phyloP scores from a whole-genome alignment of 371 early-diverging fungal genomes.

The Mucor sp. region DNA sequence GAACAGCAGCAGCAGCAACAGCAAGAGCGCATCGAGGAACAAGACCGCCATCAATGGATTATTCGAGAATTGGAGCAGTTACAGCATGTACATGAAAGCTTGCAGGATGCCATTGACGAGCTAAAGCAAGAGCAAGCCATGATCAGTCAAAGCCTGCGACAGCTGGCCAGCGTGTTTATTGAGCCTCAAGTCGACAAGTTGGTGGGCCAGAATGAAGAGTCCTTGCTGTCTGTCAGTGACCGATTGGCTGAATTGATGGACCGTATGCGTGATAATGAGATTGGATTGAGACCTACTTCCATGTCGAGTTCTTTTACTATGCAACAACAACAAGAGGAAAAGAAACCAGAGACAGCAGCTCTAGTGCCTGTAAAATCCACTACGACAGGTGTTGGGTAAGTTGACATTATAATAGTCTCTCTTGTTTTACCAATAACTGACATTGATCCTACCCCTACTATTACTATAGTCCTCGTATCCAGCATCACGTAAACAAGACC shows the following conservation, averaged over 20 bases:
- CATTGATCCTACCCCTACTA: no score
- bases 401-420: background rate
- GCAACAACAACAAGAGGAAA: background rate
- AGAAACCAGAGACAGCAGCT: no score
- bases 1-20: background rate
- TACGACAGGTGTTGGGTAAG: conserved; percentile 15
- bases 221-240: conserved; percentile 41
- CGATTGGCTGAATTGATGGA: conserved; percentile 41
- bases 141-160: conserved; percentile 35
- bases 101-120: conserved; percentile 40
- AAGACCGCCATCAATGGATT: conserved; percentile 61
- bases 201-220: conserved; percentile 37
- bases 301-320: background rate
- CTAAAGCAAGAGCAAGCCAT: conserved; percentile 46
- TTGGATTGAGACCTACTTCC: conserved; percentile 26
- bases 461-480: background rate
- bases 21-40: conserved; percentile 32
- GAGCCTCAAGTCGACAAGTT: conserved; percentile 49
- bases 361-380: background rate
- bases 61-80: conserved; percentile 60
- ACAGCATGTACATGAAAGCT: conserved; percentile 46
- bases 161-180: conserved; percentile 26
- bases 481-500: background rate
- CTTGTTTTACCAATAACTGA: background rate
- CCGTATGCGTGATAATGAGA: conserved; percentile 33